Conservation (phyloP, 257 asterid genomes). For the Primulina huaijiensis region DNA sequence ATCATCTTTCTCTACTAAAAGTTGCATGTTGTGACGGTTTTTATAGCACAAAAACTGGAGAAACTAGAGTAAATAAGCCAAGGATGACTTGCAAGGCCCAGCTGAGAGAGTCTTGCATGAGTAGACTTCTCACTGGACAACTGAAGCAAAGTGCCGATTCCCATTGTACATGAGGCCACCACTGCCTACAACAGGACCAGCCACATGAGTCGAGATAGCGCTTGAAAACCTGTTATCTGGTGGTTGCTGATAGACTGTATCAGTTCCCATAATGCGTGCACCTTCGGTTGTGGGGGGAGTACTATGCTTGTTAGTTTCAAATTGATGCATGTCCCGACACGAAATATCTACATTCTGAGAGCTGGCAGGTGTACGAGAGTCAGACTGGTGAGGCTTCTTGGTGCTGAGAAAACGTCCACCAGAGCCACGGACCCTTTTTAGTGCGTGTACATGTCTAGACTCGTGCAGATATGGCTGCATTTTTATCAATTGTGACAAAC, state of each 20-base stretch:
- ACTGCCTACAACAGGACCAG: neutral
- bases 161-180: neutral
- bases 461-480: constrained; percentile 95
- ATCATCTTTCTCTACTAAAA: too few species aligned
- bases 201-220: neutral
- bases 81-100: neutral
- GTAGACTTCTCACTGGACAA: neutral
- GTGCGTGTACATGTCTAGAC: constrained; percentile 92
- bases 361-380: neutral
- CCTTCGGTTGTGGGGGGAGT: neutral
- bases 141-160: neutral
- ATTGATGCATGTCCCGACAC: neutral
- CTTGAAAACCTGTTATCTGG: neutral
- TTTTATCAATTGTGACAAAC: neutral
- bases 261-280: neutral
- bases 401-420: constrained; percentile 95
- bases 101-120: neutral
- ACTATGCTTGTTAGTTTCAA: neutral
- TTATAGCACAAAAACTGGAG: neutral
- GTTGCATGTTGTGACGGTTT: neutral
- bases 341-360: neutral
- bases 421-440: constrained; percentile 80
- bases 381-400: constrained; percentile 35
- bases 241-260: neutral
- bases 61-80: neutral